Base-by-base conservation (phyloP, 73 alveolate species). In the Uronychia setigera region DNA sequence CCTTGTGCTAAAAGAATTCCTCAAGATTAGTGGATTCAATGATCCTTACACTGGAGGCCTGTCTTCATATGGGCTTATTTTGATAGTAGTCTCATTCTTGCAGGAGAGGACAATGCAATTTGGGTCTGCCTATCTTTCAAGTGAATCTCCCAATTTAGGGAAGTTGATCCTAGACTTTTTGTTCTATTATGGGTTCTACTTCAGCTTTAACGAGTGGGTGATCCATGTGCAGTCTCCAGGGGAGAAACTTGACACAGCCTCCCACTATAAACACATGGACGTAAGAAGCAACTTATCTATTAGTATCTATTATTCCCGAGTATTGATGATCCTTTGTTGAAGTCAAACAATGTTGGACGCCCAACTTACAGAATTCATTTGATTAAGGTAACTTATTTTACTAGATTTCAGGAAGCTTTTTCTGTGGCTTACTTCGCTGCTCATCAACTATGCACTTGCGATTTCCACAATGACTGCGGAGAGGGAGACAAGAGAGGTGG, bases 21-120 rank as follows among this genome's bases (percentile, higher is more conserved):
- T 94, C 75, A 88, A 85, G 67, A 91, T 84, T 80, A 87, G 92
- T 74, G 76, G 88, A 58, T 84, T 84, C 35, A 93, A 94, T 78
- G 92, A 91, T 76, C 96, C 96, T 58, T 88, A 85, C 83, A 79
- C 76, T 19, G 98, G 98, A 1, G 98, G 98, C 0, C 89, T 94
- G 74, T 83, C 94, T 58, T 85, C 96, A 0, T 94, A 94, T 81
- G 98, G 94, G 31, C 87, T 94, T 27, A 91, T 94, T 59, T 91
- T 94, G 74, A 94, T 94, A 95, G 95, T 94, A 19, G 96, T 92
- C 35, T 84, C 96, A 60, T 94, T 85, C 87, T 81, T 94, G 59
- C 93, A 94, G 87, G 67, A 46, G 67, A 5, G 67, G n/a, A 46
- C 67, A 5, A 46, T 46, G 67, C 19, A 46, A 19, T 46, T 46